Conservation (phyloP, 2,329 filamentous ascomycete genomes). For the Pyrenophora teres region DNA sequence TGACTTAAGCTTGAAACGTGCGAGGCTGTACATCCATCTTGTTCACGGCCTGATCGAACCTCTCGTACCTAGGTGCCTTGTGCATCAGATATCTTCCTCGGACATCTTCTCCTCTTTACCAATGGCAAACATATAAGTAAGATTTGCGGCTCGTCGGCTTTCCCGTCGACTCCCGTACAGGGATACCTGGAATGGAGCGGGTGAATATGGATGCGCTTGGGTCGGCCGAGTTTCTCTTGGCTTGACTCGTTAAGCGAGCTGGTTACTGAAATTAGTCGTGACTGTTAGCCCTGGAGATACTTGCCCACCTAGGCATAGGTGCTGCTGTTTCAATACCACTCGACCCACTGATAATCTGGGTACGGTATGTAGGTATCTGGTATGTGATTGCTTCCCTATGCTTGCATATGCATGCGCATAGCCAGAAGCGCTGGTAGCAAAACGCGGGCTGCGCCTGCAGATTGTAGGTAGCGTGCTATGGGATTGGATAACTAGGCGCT, state of each 20-base stretch:
- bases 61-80: too few relatives aligned
- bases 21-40: background rate
- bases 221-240: background rate
- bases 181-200: background rate
- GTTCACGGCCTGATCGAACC: too few relatives aligned
- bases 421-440: background rate
- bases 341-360: background rate
- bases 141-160: background rate
- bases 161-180: background rate
- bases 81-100: background rate
- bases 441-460: background rate
- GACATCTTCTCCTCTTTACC: background rate
- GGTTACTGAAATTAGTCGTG: background rate
- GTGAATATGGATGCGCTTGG: background rate
- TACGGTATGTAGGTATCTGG: too few relatives aligned
- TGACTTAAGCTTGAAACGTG: background rate
- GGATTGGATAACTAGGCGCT: background rate
- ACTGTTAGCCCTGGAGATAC: background rate
- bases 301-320: background rate
- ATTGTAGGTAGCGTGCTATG: background rate
- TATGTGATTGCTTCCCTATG: background rate
- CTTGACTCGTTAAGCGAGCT: background rate
- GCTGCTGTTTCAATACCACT: background rate
- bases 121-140: background rate
- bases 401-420: conserved; percentile 1